A percentile compares a stretch with the other conserved stretches of the same genome.
Evolutionary conservation across 2,329 filamentous ascomycete genomes (phyloP).

Genomic region (Botryotinia calthae): DNA sequence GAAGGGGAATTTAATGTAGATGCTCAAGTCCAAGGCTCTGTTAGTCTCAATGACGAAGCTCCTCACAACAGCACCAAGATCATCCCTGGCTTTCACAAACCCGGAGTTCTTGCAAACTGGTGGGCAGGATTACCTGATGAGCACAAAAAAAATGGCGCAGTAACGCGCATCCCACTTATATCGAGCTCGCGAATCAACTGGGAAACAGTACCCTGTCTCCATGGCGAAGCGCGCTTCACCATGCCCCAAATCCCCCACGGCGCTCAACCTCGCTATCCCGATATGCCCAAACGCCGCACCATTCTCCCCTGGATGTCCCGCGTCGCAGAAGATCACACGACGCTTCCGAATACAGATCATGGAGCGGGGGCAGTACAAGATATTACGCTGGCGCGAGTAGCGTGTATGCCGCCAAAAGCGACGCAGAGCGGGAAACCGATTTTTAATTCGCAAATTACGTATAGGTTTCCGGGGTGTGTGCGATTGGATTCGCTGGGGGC

Average conservation of each 20-base stretch:
- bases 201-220: background rate
- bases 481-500: background rate
- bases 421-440: background rate
- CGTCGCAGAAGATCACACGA: background rate
- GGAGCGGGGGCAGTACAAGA: background rate
- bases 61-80: background rate
- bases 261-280: background rate
- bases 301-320: background rate
- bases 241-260: constrained; percentile 5
- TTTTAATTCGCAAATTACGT: background rate
- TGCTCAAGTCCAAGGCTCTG: background rate
- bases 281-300: background rate
- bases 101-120: background rate
- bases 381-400: background rate
- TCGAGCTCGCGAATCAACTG: background rate
- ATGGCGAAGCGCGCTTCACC: background rate
- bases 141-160: background rate
- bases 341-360: background rate
- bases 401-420: background rate
- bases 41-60: constrained; percentile 3
- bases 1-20: background rate
- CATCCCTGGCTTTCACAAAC: constrained; percentile 3
- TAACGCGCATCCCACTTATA: background rate
- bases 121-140: background rate
- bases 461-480: background rate